Conservation (phyloP, 306 rosid species). For the Cotoneaster glaucophyllus region DNA sequence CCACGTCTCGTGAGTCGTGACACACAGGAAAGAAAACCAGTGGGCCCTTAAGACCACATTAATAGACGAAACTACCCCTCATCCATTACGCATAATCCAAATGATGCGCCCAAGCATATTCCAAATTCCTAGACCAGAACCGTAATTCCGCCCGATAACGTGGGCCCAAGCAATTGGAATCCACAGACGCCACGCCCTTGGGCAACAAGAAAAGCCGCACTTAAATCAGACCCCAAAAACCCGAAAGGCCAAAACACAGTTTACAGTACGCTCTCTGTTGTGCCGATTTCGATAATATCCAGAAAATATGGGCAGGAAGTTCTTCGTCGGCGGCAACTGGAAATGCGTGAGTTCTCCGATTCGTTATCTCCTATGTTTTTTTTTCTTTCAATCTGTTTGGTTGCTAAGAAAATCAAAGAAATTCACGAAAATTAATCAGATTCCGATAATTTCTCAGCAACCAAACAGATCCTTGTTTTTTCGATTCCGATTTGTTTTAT, state of each 20-base stretch:
- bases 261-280: not conserved
- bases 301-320: constrained; percentile 37
- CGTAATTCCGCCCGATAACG: not conserved
- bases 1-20: not conserved
- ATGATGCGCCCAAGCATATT: not conserved
- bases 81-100: not conserved
- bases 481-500: not conserved
- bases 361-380: not conserved
- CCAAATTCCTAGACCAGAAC: not conserved
- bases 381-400: not conserved
- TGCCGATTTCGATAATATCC: constrained; percentile 10
- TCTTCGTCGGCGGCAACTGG: constrained; percentile 58
- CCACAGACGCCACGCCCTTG: not conserved
- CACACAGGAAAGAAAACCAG: not conserved
- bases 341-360: constrained; percentile 41
- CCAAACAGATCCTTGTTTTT: not conserved
- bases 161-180: not conserved
- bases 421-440: not conserved
- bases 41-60: not conserved
- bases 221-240: not conserved
- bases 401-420: not conserved
- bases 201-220: not conserved
- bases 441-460: not conserved
- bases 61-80: not conserved
- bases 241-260: not conserved